Base-by-base conservation (phyloP, 768 basidiomycete genomes). In the Termitomyces sp. region DNA sequence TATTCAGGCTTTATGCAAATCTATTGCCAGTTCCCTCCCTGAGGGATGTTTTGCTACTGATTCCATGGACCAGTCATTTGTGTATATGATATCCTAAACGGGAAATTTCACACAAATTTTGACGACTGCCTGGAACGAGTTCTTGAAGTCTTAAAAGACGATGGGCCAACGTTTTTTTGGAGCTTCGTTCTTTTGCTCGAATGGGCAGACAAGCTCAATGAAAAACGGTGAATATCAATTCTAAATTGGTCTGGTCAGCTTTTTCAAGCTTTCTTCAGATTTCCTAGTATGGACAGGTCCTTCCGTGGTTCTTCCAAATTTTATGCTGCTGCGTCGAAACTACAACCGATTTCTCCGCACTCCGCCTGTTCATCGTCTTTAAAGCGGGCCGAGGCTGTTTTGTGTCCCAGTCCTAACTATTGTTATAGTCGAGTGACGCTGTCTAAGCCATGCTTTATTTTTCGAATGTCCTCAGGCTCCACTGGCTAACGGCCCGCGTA, bases 331-430 rank as follows among this genome's bases (percentile, higher is more conserved):
- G 58, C 65, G 72, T 54, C 66, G 69, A 34, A 17, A 44, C 46
- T 12, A n/a, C 16, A 39, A 39, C 49, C n/a, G n/a, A 28, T 7
- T 51, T 6, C n/a, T 37, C 49, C 49, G 17, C 25, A 40, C 6
- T 25, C 49, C n/a, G 19, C 37, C 25, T 12, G 25, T 19, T 51
- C 37, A 39, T 39, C 37, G 14, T 40, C 50, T 14, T 1, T 37
- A 14, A 35, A 50, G 25, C 41, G 40, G 48, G 16, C 41, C 47
- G 27, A 30, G 28, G 55, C 53, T 66, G 69, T 37, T 37, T 10
- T 35, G 69, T 60, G 62, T 69, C 58, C 67, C 71, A 64, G 68
- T 71, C 46, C 19, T 41, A 27, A 53, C 34, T 48, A 19, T 44
- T 35, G 39, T 57, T 14, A 48, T 21, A 28, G 28, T 32, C 40